These are phyloP conservation scores for Pseudogymnoascus sp. DNA, from an alignment of 2,329 filamentous ascomycete species.

Conservation along the genomic window DNA sequence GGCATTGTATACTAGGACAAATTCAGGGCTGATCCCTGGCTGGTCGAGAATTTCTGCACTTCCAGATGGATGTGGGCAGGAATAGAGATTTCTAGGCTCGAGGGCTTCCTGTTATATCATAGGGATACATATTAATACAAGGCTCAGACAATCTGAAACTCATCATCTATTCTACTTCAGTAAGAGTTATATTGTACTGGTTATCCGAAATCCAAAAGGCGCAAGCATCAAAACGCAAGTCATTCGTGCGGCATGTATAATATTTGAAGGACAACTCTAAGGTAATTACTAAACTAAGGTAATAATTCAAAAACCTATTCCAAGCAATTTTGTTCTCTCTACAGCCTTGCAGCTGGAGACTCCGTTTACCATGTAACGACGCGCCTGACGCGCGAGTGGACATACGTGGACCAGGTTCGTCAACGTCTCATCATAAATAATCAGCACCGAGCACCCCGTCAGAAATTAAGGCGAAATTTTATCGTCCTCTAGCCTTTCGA, in stretches of 20 bases:
- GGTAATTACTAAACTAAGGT: not conserved
- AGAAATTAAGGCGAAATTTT: not conserved
- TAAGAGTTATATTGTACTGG: too few relatives aligned
- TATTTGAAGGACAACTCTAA: not conserved
- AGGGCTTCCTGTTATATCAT: conserved; percentile 2
- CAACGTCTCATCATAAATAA: not conserved
- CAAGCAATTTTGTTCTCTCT: not conserved
- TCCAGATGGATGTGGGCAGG: not conserved
- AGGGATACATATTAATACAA: conserved; percentile 2
- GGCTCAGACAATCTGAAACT: not conserved
- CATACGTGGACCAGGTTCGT: not conserved
- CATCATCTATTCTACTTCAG: not conserved
- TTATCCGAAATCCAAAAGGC: too few relatives aligned
- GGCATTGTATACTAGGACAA: conserved; percentile 7
- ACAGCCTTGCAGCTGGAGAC: not conserved
- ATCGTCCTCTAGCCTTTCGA: not conserved
- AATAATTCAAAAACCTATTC: not conserved
- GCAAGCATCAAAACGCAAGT: not conserved
- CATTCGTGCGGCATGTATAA: not conserved
- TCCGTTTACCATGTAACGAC: not conserved
- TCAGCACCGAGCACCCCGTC: not conserved
- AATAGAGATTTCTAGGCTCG: conserved; percentile 2
- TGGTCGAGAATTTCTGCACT: conserved; percentile 6
- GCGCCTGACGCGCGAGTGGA: not conserved
- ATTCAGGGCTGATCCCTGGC: conserved; percentile 8